Conservation (phyloP, 495 filamentous ascomycete species). For the Pseudomonodictys pantanalensis region DNA sequence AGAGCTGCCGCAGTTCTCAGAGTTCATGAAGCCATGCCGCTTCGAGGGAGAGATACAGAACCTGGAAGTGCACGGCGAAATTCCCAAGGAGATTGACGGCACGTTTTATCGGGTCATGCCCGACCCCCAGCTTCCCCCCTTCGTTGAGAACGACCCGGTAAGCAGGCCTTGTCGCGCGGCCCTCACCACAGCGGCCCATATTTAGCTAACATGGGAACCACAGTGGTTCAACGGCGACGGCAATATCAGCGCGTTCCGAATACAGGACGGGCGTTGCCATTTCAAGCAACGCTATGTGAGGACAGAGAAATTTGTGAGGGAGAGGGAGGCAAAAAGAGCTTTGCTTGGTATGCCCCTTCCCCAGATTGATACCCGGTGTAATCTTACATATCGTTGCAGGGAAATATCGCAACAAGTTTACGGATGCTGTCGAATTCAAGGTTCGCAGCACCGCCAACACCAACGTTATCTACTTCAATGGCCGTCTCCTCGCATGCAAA, state of each 20-base stretch:
- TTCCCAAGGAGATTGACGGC: constrained; percentile 41
- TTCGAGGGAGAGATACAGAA: constrained; percentile 25
- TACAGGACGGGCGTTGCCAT: constrained; percentile 5
- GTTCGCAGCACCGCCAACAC: constrained; percentile 55
- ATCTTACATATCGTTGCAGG: no score
- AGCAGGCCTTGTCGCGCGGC: no score
- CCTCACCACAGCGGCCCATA: no score
- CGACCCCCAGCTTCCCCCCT: constrained; percentile 36
- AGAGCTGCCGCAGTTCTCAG: no score
- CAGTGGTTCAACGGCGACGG: constrained; percentile 23
- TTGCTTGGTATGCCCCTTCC: no score
- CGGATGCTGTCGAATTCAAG: constrained; percentile 50
- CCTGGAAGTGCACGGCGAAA: constrained; percentile 27
- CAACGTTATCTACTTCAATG: constrained; percentile 54
- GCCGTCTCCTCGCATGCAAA: constrained; percentile 53
- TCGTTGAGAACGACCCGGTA: not conserved
- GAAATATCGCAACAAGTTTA: constrained; percentile 56
- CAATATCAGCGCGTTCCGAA: constrained; percentile 37
- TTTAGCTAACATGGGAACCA: no score
- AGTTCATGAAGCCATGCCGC: no score
- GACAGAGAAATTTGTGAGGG: constrained; percentile 50
- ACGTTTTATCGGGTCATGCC: constrained; percentile 40
- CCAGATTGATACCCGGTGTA: no score
- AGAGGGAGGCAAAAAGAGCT: constrained; percentile 42
- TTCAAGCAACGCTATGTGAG: constrained; percentile 54